A percentile compares a stretch with the other conserved stretches of the same genome.
phyloP scores from a whole-genome alignment of 306 rosid species.

The Gastrolobium villosum region DNA sequence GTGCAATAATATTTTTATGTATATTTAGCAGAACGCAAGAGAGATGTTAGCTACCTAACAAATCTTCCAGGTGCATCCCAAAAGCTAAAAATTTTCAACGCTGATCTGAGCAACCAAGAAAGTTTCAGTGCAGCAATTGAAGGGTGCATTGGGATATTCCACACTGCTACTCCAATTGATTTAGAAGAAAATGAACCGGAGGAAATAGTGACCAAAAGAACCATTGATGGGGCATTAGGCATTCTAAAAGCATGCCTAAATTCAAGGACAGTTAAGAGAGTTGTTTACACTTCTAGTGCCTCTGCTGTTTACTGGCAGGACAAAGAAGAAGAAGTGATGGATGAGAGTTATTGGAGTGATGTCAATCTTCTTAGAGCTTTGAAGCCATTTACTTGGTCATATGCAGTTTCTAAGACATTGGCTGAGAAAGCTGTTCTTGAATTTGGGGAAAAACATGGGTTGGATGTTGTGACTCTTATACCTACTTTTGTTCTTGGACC shows the following conservation, averaged over 20 bases:
- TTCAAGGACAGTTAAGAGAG: constrained; percentile 59
- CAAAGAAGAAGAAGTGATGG: constrained; percentile 39
- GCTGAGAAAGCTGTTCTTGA: constrained; percentile 70
- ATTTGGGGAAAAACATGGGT: constrained; percentile 60
- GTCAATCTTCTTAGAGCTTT: constrained; percentile 41
- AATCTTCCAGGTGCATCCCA: constrained; percentile 62
- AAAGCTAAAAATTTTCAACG: constrained; percentile 57
- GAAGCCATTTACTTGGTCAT: constrained; percentile 42
- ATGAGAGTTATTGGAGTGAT: constrained; percentile 72
- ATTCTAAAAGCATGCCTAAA: constrained; percentile 60
- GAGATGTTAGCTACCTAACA: constrained; percentile 62
- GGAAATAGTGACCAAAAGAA: constrained; percentile 56
- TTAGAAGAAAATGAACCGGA: constrained; percentile 52
- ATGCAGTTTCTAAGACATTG: constrained; percentile 63
- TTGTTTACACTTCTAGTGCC: constrained; percentile 69
- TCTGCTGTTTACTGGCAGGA: constrained; percentile 48
- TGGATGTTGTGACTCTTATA: constrained; percentile 67
- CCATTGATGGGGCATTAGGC: constrained; percentile 65
- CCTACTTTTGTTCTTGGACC: constrained; percentile 69
- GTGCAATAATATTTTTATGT: not conserved
- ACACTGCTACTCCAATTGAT: constrained; percentile 57
- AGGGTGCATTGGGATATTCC: constrained; percentile 73
- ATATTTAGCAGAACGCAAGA: constrained; percentile 39
- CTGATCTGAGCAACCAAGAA: constrained; percentile 64
- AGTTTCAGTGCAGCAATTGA: constrained; percentile 60